These are phyloP conservation scores for Solanum acaule DNA, from an alignment of 257 asterid species.

Conservation along the genomic window DNA sequence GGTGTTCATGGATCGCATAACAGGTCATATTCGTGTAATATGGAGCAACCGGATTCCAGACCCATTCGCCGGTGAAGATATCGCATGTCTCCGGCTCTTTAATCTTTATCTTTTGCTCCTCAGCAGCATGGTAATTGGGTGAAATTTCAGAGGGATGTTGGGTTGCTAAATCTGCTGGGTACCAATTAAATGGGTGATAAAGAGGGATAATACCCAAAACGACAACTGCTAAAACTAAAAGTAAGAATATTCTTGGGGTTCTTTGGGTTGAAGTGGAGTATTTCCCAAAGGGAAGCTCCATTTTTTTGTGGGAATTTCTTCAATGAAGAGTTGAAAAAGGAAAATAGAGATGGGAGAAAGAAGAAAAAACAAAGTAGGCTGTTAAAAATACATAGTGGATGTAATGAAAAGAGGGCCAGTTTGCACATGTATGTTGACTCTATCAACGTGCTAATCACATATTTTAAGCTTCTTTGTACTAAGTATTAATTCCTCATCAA, in stretches of 20 bases:
- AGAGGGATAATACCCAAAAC: conserved; percentile 28
- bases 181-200: conserved; percentile 14
- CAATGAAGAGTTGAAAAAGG: background rate
- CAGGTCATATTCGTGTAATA: conserved; percentile 38
- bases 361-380: background rate
- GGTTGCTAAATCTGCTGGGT: background rate
- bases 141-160: background rate
- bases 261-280: background rate
- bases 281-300: conserved; percentile 27
- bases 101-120: background rate
- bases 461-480: background rate
- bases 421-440: background rate
- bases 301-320: background rate
- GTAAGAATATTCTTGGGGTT: conserved; percentile 6
- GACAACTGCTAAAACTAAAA: conserved; percentile 15
- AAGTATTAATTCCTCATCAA: background rate
- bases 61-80: conserved; percentile 48
- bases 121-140: background rate
- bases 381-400: background rate
- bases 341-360: background rate
- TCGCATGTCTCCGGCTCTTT: conserved; percentile 19
- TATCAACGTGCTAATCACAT: background rate
- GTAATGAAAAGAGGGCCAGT: background rate
- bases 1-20: conserved; percentile 22
- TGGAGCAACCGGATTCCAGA: conserved; percentile 45